Percentiles rank a stretch among this genome's conserved stretches.
phyloP scores from a whole-genome alignment of 78 protist genomes.

The Paratrimastix pyriformis region DNA sequence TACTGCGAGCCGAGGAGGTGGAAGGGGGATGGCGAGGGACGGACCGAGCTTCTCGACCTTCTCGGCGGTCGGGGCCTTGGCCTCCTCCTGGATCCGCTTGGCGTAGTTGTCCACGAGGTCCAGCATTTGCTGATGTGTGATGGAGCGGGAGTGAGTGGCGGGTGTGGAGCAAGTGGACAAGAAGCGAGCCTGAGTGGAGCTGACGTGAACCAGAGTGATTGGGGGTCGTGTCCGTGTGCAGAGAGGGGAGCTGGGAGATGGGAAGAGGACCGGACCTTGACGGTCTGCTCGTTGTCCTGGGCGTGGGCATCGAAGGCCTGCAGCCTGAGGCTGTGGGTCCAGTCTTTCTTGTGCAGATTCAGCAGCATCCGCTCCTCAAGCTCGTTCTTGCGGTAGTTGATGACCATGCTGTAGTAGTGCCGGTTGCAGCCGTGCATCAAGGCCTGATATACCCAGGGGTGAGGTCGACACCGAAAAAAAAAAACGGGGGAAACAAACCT shows the following conservation, averaged over 20 bases:
- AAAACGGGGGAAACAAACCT: constrained; percentile 22
- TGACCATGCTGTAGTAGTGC: constrained; percentile 92
- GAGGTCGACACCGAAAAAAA: not conserved
- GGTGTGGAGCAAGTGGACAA: not conserved
- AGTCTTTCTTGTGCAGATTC: constrained; percentile 77
- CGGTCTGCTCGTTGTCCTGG: constrained; percentile 55
- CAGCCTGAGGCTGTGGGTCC: constrained; percentile 82
- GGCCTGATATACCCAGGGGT: constrained; percentile 36
- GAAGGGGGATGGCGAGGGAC: not conserved
- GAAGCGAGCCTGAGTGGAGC: not conserved
- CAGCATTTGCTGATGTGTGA: constrained; percentile 44
- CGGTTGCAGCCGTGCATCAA: constrained; percentile 93
- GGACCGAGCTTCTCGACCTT: not conserved
- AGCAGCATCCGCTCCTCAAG: constrained; percentile 91
- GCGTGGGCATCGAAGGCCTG: constrained; percentile 57
- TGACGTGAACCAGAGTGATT: not conserved
- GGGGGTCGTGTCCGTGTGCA: not conserved
- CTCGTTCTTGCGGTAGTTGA: constrained; percentile 91
- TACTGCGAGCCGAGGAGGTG: not conserved
- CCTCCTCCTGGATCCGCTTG: constrained; percentile 73
- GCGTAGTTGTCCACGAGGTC: constrained; percentile 57
- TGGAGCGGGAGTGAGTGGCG: not conserved
- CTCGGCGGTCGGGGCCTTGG: not conserved
- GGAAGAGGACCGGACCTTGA: constrained; percentile 23
- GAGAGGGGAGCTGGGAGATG: not conserved